Base-by-base conservation (phyloP, 225 moss, liverwort and hornwort genomes). In the Lunularia cruciata region DNA sequence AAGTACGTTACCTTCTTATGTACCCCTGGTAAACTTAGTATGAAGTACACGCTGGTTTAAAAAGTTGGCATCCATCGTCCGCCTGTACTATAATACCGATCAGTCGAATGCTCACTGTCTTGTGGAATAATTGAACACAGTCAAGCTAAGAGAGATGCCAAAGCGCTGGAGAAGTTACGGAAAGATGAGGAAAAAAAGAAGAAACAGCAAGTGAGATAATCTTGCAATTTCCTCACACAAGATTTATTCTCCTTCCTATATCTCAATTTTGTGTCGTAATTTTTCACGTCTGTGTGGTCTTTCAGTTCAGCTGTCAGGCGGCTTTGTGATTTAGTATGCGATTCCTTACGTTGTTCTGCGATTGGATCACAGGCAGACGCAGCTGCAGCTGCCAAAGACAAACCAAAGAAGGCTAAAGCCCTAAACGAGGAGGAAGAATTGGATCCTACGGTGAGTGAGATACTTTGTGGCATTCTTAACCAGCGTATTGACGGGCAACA, bases 341-440 rank as follows among this genome's bases (percentile, higher is more conserved):
- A 10, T 18, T n/a, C n/a, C n/a, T 32, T 36, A 0, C 3, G n/a
- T 42, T 19, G 46, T 37, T 37, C 18, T 4, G n/a, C 38, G 59
- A 20, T 36, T 27, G 32, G n/a, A 63, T n/a, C 4, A 43, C 60
- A 78, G 73, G 74, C 78, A 34, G 74, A 71, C 46, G 57, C 58
- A 51, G 69, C 69, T 20, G 69, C 81, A 30, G 73, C 69, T 81
- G 73, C 76, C 6, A 58, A 63, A 57, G 56, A 57, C 26, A 56
- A 54, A 34, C 69, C 76, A 26, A 56, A 69, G 52, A 81, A 77
- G 49, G 36, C 51, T 10, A 73, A 73, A 40, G 47, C 57, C 18
- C 3, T 54, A 5, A 47, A 54, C 12, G 88, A 90, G 18, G 95
- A 96, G 18, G 92, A 96, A 54, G 95, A 96, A 3, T 60, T 92